Evolutionary conservation across 2,329 filamentous ascomycete genomes (phyloP), one percentile per base, ranked within the genome.

Genomic region (Aureobasidium sp.): DNA sequence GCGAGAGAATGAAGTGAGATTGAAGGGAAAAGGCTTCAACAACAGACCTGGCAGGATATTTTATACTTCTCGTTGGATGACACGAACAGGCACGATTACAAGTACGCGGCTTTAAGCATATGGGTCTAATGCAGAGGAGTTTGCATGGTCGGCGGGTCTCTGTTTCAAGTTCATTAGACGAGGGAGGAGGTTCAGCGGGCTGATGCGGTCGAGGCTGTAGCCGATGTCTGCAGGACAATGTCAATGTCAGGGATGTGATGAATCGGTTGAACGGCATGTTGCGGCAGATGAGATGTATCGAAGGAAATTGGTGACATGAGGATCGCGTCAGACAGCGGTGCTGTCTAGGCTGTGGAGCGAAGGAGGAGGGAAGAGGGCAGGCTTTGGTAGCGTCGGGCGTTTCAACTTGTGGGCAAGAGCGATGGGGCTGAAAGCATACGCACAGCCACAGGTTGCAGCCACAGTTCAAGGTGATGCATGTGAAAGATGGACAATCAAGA

Each of bases 141-240:
- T 58, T 58, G 55, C 41, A 47, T 42, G 27, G 41, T n/a, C 39
- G 55, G 55, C 55, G 55, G 55, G 42, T 58, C 55, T 50, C 34
- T 34, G 56, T 59, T 59, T 59, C 56, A 59, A 29, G 44, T 59
- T 59, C 56, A 59, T 59, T 59, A 59, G 46, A 50, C 56, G 56
- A 59, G 56, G 44, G 36, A 39, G 55, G 44, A 47, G 29, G 53
- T 57, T 57, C 41, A 20, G 52, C 37, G 52, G 41, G 42, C 47
- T 29, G 26, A 50, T 32, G 32, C 9, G 44, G 23, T 32, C 42
- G 42, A 50, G 56, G 29, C 55, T 47, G 5, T 42, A 37, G n/a
- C 10, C 55, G 55, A 58, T 27, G n/a, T 26, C 42, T 58, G 55
- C 55, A 58, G 20, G 41, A 47, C 42, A 47, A 58, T 13, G 55